Evolutionary conservation across 305 asterid genomes (phyloP).

Genomic region (Fraxinus floribunda): DNA sequence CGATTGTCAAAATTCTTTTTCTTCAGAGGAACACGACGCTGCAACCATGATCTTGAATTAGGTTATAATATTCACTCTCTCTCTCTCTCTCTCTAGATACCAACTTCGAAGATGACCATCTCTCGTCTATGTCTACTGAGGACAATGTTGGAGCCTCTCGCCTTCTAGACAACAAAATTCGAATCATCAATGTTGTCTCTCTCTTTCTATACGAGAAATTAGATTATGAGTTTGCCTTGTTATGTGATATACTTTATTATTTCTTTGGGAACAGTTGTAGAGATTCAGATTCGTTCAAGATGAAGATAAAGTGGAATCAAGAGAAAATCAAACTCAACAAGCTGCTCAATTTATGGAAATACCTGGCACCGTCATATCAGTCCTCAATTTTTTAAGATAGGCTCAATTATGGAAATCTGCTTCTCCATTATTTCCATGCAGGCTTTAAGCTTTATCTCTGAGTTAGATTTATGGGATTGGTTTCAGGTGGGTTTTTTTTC

Average conservation of each 20-base stretch:
- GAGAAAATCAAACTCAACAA: constrained; percentile 72
- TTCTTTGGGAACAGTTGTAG: constrained; percentile 61
- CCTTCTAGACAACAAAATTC: constrained; percentile 79
- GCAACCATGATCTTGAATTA: background rate
- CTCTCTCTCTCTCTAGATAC: constrained; percentile 30
- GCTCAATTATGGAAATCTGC: too few relatives aligned
- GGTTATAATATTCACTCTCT: background rate
- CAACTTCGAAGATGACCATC: constrained; percentile 75
- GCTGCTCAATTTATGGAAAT: too few relatives aligned
- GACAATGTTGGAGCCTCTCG: constrained; percentile 80
- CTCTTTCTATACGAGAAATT: background rate
- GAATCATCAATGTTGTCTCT: constrained; percentile 54
- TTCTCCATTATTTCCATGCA: too few relatives aligned
- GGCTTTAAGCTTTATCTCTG: too few relatives aligned
- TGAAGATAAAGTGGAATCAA: constrained; percentile 70
- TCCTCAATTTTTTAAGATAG: too few relatives aligned
- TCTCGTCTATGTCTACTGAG: constrained; percentile 66
- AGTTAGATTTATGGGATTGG: too few relatives aligned
- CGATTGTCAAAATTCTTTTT: too few relatives aligned
- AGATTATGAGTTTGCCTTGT: background rate
- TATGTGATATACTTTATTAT: background rate
- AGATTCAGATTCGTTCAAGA: constrained; percentile 71
- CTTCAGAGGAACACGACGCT: constrained; percentile 2
- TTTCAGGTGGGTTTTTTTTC: too few relatives aligned
- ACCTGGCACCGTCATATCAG: too few relatives aligned